Percentiles rank a stretch among this genome's conserved stretches.
These are phyloP conservation scores for Letharia columbiana DNA, from an alignment of 495 filamentous ascomycete genomes.

Conservation along the genomic window DNA sequence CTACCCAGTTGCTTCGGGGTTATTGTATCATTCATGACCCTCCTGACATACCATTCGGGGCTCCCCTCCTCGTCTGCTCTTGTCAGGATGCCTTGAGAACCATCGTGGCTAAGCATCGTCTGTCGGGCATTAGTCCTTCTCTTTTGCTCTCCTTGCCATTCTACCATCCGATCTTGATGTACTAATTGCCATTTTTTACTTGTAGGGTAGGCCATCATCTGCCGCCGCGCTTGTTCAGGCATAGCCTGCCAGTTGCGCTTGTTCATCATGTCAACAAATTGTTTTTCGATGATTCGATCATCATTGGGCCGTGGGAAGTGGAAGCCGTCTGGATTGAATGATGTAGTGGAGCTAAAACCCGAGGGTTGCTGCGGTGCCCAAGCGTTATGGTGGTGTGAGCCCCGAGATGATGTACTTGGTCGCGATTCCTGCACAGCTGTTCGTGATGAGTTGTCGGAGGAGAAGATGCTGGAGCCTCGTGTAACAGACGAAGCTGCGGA, in stretches of 20 bases:
- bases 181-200: constrained; percentile 97
- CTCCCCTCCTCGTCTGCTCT: constrained; percentile 88
- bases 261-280: constrained; percentile 90
- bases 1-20: constrained; percentile 84
- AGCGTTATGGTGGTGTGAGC: constrained; percentile 23
- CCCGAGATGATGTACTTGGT: constrained; percentile 22
- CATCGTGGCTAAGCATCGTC: constrained; percentile 51
- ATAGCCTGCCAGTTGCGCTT: constrained; percentile 95
- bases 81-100: constrained; percentile 55
- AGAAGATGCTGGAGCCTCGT: constrained; percentile 54
- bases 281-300: constrained; percentile 79
- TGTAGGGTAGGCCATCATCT: constrained; percentile 90
- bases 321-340: constrained; percentile 48
- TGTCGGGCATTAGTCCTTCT: constrained; percentile 61
- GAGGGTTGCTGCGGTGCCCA: constrained; percentile 36
- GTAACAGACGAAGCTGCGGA: constrained; percentile 52
- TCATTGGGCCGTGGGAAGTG: constrained; percentile 66
- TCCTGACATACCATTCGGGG: constrained; percentile 96
- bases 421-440: constrained; percentile 36
- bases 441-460: constrained; percentile 54
- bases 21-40: constrained; percentile 92
- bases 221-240: constrained; percentile 87
- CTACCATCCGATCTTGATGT: constrained; percentile 86
- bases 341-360: constrained; percentile 41
- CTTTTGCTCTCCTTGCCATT: constrained; percentile 91